Evolutionary conservation across 2,329 filamentous ascomycete species (phyloP).

Genomic region (Emydomyces testavorans): DNA sequence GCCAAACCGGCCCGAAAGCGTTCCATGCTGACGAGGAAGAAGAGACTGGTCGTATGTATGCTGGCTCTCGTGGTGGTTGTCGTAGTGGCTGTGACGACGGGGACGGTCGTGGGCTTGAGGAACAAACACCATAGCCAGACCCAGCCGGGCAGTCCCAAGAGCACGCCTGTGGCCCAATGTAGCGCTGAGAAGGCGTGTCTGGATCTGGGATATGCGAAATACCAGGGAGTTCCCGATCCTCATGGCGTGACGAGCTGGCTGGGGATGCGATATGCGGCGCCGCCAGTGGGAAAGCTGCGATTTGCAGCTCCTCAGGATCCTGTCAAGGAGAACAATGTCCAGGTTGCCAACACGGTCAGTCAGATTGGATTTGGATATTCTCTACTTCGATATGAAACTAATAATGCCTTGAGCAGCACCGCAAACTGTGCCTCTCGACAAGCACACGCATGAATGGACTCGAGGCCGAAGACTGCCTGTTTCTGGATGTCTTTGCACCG

Average conservation of each 20-base stretch:
- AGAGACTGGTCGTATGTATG: background rate
- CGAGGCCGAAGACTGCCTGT: constrained; percentile 36
- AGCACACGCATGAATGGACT: constrained; percentile 49
- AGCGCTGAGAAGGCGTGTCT: background rate
- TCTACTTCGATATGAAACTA: no score
- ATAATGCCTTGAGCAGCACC: constrained; percentile 27
- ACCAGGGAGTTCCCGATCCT: constrained; percentile 44
- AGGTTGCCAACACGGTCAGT: constrained; percentile 49
- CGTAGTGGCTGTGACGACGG: background rate
- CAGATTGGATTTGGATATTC: no score
- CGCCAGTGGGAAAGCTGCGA: constrained; percentile 53
- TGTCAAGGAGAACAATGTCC: constrained; percentile 32
- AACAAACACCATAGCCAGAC: no score
- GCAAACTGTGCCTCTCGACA: constrained; percentile 53
- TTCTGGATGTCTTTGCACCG: constrained; percentile 34
- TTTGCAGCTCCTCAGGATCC: constrained; percentile 60
- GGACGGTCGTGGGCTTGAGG: background rate
- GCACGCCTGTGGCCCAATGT: background rate
- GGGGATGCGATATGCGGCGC: constrained; percentile 61
- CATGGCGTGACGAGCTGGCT: constrained; percentile 60
- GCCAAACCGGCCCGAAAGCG: background rate
- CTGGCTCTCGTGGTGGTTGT: background rate
- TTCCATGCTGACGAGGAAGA: constrained; percentile 2
- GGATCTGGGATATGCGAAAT: constrained; percentile 55
- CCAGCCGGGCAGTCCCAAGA: no score